Conservation (phyloP, 768 basidiomycete genomes). For the Glaciozyma martinii region DNA sequence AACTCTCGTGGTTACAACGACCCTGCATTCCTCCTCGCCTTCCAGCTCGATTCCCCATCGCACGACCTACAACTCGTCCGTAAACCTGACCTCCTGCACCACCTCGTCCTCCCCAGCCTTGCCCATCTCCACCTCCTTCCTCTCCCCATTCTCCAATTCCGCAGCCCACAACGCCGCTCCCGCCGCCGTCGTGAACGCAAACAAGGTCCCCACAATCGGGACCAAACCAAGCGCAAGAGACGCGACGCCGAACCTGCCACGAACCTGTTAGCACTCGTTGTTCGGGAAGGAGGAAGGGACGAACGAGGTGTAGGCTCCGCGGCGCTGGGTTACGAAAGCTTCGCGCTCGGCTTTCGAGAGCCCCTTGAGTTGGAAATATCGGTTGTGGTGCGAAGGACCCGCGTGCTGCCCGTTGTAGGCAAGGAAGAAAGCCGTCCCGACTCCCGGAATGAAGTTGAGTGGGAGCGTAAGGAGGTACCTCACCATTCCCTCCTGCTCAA, state of each 20-base stretch:
- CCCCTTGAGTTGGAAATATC: conserved; percentile 63
- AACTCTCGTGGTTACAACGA: too few relatives aligned
- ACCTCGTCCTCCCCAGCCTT: too few relatives aligned
- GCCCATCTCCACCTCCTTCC: too few relatives aligned
- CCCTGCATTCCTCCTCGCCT: too few relatives aligned
- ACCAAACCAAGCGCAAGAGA: conserved; percentile 55
- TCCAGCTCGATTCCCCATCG: too few relatives aligned
- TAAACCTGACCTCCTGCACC: too few relatives aligned
- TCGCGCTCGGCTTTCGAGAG: conserved; percentile 44
- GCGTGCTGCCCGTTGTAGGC: conserved; percentile 43
- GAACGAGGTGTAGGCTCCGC: conserved; percentile 59
- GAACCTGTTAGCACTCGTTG: background rate
- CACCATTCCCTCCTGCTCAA: conserved; percentile 39
- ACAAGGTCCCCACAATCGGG: conserved; percentile 51
- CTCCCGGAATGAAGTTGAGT: conserved; percentile 57
- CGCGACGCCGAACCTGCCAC: conserved; percentile 51
- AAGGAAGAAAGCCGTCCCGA: conserved; percentile 58
- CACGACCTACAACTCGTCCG: too few relatives aligned
- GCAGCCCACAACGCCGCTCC: conserved; percentile 67
- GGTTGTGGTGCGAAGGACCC: conserved; percentile 45
- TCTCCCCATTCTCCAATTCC: conserved; percentile 48
- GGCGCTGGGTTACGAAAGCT: conserved; percentile 43
- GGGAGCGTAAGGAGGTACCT: conserved; percentile 59
- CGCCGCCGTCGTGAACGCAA: conserved; percentile 55
- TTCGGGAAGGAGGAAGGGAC: conserved; percentile 30